Percentiles rank a stretch among this genome's conserved stretches.
Conservation (phyloP, 768 basidiomycete species). For the Paxillus rubicundulus region DNA sequence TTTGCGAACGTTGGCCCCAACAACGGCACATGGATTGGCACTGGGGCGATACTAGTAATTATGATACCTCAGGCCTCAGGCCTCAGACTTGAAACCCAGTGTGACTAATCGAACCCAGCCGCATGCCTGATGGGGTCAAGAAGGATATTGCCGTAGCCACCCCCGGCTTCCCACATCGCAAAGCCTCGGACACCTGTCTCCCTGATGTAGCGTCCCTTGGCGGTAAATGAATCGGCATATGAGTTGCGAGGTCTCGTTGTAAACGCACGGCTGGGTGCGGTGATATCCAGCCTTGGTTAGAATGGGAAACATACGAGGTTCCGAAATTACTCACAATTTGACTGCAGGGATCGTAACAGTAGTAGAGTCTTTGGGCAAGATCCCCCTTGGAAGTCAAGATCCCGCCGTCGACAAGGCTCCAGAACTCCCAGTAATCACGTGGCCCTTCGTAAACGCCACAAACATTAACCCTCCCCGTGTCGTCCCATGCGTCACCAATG, state of each 20-base stretch:
- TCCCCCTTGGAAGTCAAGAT: conserved; percentile 41
- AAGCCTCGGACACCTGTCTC: conserved; percentile 58
- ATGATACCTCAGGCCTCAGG: too few relatives aligned
- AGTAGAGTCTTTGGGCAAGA: conserved; percentile 44
- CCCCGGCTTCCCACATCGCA: conserved; percentile 69
- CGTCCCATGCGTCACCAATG: conserved; percentile 59
- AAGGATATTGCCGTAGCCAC: conserved; percentile 59
- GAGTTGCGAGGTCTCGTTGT: conserved; percentile 51
- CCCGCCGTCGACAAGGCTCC: conserved; percentile 56
- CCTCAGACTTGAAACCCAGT: too few relatives aligned
- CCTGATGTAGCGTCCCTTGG: conserved; percentile 62
- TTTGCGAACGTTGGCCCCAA: too few relatives aligned
- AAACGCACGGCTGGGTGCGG: conserved; percentile 58
- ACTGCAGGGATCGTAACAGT: conserved; percentile 64
- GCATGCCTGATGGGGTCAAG: conserved; percentile 49
- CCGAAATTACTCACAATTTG: conserved; percentile 54
- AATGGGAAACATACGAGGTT: not conserved
- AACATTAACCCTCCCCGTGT: conserved; percentile 40
- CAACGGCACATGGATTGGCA: too few relatives aligned
- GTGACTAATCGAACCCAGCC: too few relatives aligned
- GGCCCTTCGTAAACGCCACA: conserved; percentile 50
- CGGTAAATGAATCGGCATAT: conserved; percentile 56
- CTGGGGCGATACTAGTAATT: too few relatives aligned
- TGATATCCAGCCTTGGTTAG: not conserved
- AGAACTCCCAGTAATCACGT: conserved; percentile 57